These are phyloP conservation scores for Cladophialophora chaetospira DNA, from an alignment of 2,329 filamentous ascomycete species.

Conservation along the genomic window DNA sequence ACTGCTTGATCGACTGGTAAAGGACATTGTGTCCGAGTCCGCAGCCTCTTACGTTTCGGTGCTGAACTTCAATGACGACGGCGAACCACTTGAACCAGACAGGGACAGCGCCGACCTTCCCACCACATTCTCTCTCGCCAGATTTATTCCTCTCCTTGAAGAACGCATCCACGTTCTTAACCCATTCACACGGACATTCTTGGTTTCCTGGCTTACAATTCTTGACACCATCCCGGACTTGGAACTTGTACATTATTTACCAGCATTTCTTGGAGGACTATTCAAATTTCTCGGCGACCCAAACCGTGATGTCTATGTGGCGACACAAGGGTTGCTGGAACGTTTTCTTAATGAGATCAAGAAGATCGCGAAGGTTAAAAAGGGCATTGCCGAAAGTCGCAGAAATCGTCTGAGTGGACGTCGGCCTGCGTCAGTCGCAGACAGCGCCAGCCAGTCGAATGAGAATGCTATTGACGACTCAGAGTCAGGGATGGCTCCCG, in stretches of 20 bases:
- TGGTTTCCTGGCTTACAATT: constrained; percentile 93
- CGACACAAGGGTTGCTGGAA: constrained; percentile 84
- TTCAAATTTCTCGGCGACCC: constrained; percentile 90
- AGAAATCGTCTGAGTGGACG: constrained; percentile 59
- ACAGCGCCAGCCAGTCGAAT: constrained; percentile 35
- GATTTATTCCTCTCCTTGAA: constrained; percentile 89
- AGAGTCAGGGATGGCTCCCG: constrained; percentile 53
- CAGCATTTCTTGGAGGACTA: constrained; percentile 85
- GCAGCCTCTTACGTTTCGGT: constrained; percentile 93
- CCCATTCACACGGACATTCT: constrained; percentile 89
- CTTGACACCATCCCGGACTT: constrained; percentile 96
- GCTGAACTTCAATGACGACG: constrained; percentile 62
- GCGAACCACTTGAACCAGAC: constrained; percentile 44
- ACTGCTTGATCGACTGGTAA: constrained; percentile 88
- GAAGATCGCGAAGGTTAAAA: constrained; percentile 88
- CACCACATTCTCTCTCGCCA: constrained; percentile 86
- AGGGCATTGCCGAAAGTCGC: constrained; percentile 83
- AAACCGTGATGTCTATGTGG: constrained; percentile 91
- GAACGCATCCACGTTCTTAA: constrained; percentile 94
- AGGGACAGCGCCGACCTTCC: constrained; percentile 56
- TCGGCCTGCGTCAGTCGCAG: constrained; percentile 31
- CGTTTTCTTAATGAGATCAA: constrained; percentile 92
- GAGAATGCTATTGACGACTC: constrained; percentile 39
- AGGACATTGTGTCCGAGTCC: constrained; percentile 94
- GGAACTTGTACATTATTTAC: constrained; percentile 88